A percentile compares a stretch with the other conserved stretches of the same genome.
Evolutionary conservation across 352 stramenopile species (phyloP).

Genomic region (Blastocystis hominis): DNA sequence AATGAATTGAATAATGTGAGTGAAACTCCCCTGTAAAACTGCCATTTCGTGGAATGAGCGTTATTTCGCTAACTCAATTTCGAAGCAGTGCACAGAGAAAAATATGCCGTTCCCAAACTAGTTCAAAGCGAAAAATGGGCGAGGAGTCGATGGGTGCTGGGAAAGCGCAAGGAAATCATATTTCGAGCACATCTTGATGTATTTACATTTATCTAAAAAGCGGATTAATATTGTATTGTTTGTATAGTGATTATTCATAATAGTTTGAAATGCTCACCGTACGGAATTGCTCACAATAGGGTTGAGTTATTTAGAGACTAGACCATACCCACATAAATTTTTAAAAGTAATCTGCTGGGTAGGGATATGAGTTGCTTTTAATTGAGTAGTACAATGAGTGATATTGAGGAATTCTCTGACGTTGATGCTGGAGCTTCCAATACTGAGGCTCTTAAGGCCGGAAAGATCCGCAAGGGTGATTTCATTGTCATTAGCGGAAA

Average conservation of each 20-base stretch:
- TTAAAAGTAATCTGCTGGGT: not conserved
- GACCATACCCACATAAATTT: constrained; percentile 25
- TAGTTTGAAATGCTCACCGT: not conserved
- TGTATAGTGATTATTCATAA: too few species aligned
- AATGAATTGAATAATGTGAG: not conserved
- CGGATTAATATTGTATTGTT: too few species aligned
- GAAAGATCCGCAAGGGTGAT: constrained; percentile 94
- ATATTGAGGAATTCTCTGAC: constrained; percentile 60
- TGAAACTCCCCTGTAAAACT: not conserved
- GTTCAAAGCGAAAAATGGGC: too few species aligned
- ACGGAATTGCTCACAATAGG: constrained; percentile 17
- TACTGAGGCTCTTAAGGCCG: constrained; percentile 92
- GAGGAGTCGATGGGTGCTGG: too few species aligned
- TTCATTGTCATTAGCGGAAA: constrained; percentile 99
- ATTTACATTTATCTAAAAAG: too few species aligned
- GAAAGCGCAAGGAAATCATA: too few species aligned
- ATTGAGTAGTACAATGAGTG: constrained; percentile 41
- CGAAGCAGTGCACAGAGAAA: too few species aligned
- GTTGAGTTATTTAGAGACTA: not conserved
- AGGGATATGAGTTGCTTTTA: not conserved
- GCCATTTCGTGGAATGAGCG: not conserved
- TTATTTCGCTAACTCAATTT: too few species aligned
- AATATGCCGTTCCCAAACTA: too few species aligned
- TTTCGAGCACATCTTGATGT: too few species aligned
- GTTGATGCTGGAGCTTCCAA: constrained; percentile 89